Evolutionary conservation across 108 stramenopile species (phyloP).

Genomic region (Mediolabrus comicus): DNA sequence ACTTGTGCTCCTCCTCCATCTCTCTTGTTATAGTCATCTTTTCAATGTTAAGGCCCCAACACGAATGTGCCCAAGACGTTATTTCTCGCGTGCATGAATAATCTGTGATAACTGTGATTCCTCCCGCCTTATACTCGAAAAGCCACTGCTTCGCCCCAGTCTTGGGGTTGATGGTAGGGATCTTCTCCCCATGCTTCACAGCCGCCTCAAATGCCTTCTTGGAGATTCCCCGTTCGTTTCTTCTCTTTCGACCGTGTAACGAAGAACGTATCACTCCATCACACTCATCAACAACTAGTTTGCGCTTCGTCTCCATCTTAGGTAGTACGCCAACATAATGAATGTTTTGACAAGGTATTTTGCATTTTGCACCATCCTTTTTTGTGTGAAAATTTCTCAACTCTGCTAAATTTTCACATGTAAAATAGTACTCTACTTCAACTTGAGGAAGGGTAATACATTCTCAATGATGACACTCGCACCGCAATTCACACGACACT

Average conservation of each 20-base stretch:
- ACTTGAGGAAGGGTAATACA: no score
- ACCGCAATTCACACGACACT: no score
- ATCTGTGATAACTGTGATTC: conserved; percentile 45
- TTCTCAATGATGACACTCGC: no score
- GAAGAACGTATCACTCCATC: conserved; percentile 28
- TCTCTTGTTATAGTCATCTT: conserved; percentile 14
- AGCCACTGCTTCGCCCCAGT: conserved; percentile 20
- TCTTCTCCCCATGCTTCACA: conserved; percentile 23
- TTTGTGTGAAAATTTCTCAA: no score
- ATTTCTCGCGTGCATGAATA: conserved; percentile 27
- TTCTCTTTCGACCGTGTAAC: conserved; percentile 28
- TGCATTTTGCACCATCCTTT: no score
- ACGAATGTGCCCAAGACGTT: conserved; percentile 37
- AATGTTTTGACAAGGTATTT: no score
- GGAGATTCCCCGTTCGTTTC: conserved; percentile 21
- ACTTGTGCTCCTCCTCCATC: conserved; percentile 18
- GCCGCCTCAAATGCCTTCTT: conserved; percentile 41
- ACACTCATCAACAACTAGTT: no score
- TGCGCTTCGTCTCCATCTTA: no score
- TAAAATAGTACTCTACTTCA: no score
- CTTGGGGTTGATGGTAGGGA: not conserved
- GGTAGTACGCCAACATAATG: no score
- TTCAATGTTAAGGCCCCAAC: conserved; percentile 21
- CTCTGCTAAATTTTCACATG: not conserved
- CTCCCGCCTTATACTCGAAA: conserved; percentile 29